Percentiles rank a stretch among this genome's conserved stretches.
These are phyloP conservation scores for Fusarium sp. DNA, from an alignment of 2,329 filamentous ascomycete species.

Conservation along the genomic window DNA sequence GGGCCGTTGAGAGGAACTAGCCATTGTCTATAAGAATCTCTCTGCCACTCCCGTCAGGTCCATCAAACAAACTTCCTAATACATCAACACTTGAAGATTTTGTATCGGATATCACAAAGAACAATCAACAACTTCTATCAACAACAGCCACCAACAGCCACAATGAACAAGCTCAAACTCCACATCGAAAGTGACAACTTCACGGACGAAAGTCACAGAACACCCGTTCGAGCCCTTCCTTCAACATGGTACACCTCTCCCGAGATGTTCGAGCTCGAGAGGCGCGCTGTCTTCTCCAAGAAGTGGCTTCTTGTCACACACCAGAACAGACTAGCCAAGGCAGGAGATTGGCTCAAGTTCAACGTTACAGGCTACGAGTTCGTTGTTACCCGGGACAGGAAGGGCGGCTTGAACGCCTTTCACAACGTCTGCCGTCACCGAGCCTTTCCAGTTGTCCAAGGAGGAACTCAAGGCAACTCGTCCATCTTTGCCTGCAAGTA, in stretches of 20 bases:
- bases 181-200: constrained; percentile 28
- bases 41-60: not conserved
- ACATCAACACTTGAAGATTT: not conserved
- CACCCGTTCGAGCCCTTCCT: constrained; percentile 54
- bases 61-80: not conserved
- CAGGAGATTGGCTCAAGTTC: constrained; percentile 67
- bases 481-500: constrained; percentile 69
- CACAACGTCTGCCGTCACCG: constrained; percentile 73
- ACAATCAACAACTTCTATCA: not conserved
- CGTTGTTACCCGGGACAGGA: constrained; percentile 53
- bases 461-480: constrained; percentile 58
- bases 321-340: constrained; percentile 59
- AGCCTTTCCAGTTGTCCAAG: constrained; percentile 64
- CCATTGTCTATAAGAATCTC: not conserved
- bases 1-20: not conserved
- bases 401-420: constrained; percentile 65
- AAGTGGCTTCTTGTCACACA: constrained; percentile 67
- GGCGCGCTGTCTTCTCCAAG: constrained; percentile 66
- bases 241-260: constrained; percentile 62
- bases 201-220: constrained; percentile 21
- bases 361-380: constrained; percentile 66
- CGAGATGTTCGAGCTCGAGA: constrained; percentile 66
- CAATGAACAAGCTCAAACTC: constrained; percentile 22
- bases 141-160: not conserved
- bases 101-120: not conserved